Conservation (phyloP, 2,329 filamentous ascomycete genomes). For the Colletotrichum karsti region DNA sequence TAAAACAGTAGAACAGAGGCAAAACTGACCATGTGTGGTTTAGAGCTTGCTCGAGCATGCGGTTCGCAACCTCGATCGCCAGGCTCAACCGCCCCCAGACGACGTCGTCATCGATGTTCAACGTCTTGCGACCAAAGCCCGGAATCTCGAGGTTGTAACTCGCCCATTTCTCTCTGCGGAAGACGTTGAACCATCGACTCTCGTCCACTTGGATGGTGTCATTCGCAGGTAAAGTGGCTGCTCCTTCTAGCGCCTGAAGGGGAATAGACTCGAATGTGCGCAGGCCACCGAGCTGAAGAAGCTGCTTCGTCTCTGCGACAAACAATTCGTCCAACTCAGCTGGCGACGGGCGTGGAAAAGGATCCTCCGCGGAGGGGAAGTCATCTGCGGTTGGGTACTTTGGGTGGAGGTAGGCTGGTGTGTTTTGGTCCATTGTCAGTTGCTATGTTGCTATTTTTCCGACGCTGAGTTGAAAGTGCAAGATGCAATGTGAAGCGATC, state of each 20-base stretch:
- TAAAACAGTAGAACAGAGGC: no score
- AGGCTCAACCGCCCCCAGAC: not conserved
- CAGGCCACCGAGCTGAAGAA: not conserved
- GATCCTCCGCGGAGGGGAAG: not conserved
- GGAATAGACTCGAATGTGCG: not conserved
- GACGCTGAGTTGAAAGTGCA: no score
- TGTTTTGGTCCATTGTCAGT: not conserved
- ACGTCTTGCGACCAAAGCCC: not conserved
- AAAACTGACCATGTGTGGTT: not conserved
- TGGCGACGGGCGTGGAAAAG: not conserved
- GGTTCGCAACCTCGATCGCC: constrained; percentile 7
- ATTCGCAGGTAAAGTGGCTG: no score
- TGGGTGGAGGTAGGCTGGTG: not conserved
- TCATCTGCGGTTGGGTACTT: not conserved
- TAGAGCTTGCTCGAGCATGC: not conserved
- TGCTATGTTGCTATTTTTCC: no score
- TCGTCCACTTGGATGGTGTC: constrained; percentile 12
- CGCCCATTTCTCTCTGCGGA: not conserved
- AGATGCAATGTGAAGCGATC: no score
- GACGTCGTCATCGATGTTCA: not conserved
- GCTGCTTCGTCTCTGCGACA: not conserved
- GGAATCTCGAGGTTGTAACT: not conserved
- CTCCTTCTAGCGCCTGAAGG: not conserved
- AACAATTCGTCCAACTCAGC: not conserved
- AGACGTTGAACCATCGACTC: constrained; percentile 3